Evolutionary conservation across 306 rosid species (phyloP).

Genomic region (Comarum palustre): DNA sequence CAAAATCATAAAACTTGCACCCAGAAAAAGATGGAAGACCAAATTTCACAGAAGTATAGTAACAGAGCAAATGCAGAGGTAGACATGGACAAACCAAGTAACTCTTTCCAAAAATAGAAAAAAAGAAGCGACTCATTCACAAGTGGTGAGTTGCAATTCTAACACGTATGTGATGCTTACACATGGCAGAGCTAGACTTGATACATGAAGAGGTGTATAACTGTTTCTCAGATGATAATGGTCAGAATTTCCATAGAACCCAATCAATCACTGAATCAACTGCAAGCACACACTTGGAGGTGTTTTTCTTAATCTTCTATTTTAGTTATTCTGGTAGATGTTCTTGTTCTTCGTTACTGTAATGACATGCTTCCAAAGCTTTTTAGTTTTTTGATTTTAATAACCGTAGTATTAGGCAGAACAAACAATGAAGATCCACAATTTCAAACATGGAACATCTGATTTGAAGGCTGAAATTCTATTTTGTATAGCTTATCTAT

Average conservation of each 20-base stretch:
- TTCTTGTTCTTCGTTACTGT: background rate
- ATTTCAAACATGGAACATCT: background rate
- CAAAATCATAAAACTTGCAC: background rate
- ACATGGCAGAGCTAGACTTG: constrained; percentile 39
- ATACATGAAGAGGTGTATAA: constrained; percentile 22
- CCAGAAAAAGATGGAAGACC: background rate
- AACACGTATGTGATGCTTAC: constrained; percentile 27
- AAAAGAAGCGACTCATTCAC: background rate
- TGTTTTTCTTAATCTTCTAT: constrained; percentile 12
- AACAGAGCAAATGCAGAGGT: background rate
- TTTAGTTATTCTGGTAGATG: background rate
- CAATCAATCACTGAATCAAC: constrained; percentile 27
- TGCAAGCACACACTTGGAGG: constrained; percentile 31
- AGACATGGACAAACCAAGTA: background rate
- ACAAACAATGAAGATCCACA: background rate
- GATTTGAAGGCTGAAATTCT: background rate
- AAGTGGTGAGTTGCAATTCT: constrained; percentile 23
- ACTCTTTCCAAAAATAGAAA: background rate
- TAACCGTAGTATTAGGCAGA: background rate
- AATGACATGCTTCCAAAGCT: background rate
- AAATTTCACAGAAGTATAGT: too few relatives aligned
- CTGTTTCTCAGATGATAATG: constrained; percentile 19
- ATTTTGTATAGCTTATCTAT: background rate
- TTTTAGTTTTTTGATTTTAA: background rate
- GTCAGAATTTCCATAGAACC: constrained; percentile 3